phyloP scores from a whole-genome alignment of 345 rosid species.

The Populus nigra region DNA sequence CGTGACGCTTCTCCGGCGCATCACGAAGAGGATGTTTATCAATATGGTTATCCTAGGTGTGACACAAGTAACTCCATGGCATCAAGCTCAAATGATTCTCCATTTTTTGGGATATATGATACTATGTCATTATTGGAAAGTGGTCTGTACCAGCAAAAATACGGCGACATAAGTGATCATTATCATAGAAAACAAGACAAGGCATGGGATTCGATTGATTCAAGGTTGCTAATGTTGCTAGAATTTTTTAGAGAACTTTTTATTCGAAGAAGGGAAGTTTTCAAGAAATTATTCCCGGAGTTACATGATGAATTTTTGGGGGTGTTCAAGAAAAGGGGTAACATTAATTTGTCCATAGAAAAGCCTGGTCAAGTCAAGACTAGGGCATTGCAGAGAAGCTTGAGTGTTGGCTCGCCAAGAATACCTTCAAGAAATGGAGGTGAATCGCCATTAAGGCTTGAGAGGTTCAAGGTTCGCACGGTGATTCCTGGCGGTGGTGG shows the following conservation, averaged over 20 bases:
- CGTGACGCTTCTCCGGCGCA: no score
- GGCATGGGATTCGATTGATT: slow-evolving; percentile 24
- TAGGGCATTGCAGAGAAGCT: slow-evolving; percentile 32
- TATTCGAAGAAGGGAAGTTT: slow-evolving; percentile 28
- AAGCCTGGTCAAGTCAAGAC: background rate
- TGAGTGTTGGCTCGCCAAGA: slow-evolving; percentile 39
- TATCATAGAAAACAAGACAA: background rate
- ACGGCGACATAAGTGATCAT: background rate
- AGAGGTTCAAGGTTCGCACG: slow-evolving; percentile 42
- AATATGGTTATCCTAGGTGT: background rate
- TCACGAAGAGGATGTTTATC: background rate
- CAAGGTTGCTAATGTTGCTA: slow-evolving; percentile 30
- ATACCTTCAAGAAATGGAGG: slow-evolving; percentile 13
- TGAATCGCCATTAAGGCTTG: slow-evolving; percentile 21
- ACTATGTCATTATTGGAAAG: slow-evolving; percentile 12
- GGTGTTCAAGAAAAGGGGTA: slow-evolving; percentile 19
- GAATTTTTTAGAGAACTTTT: slow-evolving; percentile 38
- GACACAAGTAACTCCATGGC: no score
- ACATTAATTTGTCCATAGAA: background rate
- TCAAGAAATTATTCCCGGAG: slow-evolving; percentile 35
- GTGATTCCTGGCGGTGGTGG: slow-evolving; percentile 17
- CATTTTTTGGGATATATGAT: background rate
- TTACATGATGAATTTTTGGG: slow-evolving; percentile 22
- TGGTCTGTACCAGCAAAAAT: background rate
- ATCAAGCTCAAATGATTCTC: background rate